Base-by-base conservation (phyloP, 345 rosid species). In the Eutrema japonicum region DNA sequence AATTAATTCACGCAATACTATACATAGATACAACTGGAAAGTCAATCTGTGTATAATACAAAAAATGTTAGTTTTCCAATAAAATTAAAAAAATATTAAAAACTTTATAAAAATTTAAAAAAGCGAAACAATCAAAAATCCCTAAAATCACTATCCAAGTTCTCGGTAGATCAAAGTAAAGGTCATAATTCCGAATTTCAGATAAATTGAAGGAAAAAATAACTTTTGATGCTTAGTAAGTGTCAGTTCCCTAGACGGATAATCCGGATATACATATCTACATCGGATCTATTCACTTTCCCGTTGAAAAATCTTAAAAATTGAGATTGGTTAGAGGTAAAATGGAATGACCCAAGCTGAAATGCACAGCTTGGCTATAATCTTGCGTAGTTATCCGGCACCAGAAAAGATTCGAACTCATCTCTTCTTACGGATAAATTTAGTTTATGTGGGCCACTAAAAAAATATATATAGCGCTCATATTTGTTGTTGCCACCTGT, bases 381-480 rank as follows among this genome's bases (percentile, higher is more conserved):
- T 57, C 45, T 38, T 59, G 55, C 3, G 48, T 55, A 30, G 26
- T 64, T 73, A 73, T 66, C 66, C 66, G 27, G 53, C 60, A 74
- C 62, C 46, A 67, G 53, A 16, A 42, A 74, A 67, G 73, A 67
- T 54, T 76, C 59, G 71, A 52, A 63, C 60, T 63, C 71, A 69
- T 69, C 59, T 52, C n/a, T 16, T 63, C 70, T 1, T 38, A 54
- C 5, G 75, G 79, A 76, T 63, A 76, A 55, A 51, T 48, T 7
- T 11, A 49, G 36, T 46, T 27, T 14, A 54, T 42, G 71, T 55
- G 59, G 65, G 71, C 11, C 41, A 30, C 29, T 47, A 63, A 32
- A 27, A 52, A 50, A 50, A 53, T 46, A 33, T 8, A 43, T 65
- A 29, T 54, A 61, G 64, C 63, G 43, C 22, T 60, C 70, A 75